phyloP scores from a whole-genome alignment of 306 rosid genomes.

The Begonia masoniana region DNA sequence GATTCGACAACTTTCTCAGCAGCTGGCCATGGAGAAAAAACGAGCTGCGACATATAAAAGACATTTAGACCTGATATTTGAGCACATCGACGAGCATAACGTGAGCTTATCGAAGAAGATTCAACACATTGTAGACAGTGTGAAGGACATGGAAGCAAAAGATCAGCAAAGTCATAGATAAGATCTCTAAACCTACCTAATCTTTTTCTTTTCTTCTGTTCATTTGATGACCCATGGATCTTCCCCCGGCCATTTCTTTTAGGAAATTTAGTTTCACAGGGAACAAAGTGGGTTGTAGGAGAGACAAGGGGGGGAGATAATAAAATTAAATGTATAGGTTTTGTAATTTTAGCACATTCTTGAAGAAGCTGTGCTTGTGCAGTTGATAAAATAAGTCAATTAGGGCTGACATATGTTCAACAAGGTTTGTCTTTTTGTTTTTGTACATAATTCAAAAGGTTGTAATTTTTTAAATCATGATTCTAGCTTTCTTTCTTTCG shows the following conservation, averaged over 20 bases:
- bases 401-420: conserved; percentile 1
- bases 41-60: conserved; percentile 81
- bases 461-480: neutral
- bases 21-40: conserved; percentile 71
- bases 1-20: conserved; percentile 78
- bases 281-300: too few relatives aligned
- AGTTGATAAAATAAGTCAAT: neutral
- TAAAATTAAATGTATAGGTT: too few relatives aligned
- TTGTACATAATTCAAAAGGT: conserved; percentile 7
- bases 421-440: neutral
- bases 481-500: too few relatives aligned
- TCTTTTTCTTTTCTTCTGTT: neutral
- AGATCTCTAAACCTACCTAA: conserved; percentile 7
- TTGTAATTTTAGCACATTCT: too few relatives aligned
- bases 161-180: conserved; percentile 43
- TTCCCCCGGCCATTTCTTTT: too few relatives aligned
- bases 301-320: too few relatives aligned
- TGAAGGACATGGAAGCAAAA: conserved; percentile 67
- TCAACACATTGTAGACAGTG: conserved; percentile 73
- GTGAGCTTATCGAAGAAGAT: conserved; percentile 71
- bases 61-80: conserved; percentile 81
- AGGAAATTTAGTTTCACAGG: too few relatives aligned
- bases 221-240: neutral
- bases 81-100: conserved; percentile 83
- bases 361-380: neutral